Evolutionary conservation across 306 rosid genomes (phyloP).

Genomic region (Glycine soja): DNA sequence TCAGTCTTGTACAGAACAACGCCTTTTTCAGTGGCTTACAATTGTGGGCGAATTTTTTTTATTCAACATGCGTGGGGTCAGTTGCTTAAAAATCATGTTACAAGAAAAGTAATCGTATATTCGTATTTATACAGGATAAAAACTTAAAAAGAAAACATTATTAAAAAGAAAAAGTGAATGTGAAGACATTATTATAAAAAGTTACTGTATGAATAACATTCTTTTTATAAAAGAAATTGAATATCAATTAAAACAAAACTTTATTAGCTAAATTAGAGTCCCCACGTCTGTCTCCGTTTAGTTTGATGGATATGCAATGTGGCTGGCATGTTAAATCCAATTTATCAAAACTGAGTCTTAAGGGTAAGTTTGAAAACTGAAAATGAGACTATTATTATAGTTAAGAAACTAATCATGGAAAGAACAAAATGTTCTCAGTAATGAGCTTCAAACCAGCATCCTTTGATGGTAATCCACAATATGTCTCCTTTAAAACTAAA

Average conservation of each 20-base stretch:
- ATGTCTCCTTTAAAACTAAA: conserved; percentile 63
- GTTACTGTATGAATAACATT: no score
- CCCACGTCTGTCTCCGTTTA: no score
- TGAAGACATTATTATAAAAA: no score
- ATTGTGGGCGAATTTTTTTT: neutral
- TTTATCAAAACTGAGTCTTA: neutral
- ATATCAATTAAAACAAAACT: no score
- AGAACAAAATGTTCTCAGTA: neutral
- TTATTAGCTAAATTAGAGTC: no score
- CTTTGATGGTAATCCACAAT: conserved; percentile 58
- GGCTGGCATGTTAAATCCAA: neutral
- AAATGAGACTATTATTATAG: neutral
- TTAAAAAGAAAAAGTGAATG: no score
- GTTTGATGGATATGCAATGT: no score
- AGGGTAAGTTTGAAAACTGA: neutral
- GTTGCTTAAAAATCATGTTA: neutral
- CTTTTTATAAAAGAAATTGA: no score
- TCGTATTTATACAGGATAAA: no score
- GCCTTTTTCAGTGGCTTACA: neutral
- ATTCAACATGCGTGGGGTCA: neutral
- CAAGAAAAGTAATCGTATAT: no score
- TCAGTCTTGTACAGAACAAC: neutral
- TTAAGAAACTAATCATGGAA: neutral
- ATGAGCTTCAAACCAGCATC: conserved; percentile 75
- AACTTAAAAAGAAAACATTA: no score